Conservation (phyloP, 2,329 filamentous ascomycete species). For the Trichoderma gracile region DNA sequence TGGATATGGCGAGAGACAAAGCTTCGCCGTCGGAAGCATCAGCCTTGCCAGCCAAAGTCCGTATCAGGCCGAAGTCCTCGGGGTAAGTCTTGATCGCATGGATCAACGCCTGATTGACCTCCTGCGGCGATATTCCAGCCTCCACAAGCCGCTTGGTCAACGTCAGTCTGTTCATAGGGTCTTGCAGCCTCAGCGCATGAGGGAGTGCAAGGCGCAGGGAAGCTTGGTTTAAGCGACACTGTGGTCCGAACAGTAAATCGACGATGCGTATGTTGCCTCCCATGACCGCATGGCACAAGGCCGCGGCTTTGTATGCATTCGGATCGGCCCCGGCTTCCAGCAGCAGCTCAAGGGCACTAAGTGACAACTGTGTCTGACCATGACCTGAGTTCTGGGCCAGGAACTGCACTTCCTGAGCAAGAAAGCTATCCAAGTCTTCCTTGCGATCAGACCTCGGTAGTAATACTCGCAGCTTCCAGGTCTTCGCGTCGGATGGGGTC, state of each 20-base stretch:
- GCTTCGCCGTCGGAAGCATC: constrained; percentile 55
- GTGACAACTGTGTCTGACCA: constrained; percentile 38
- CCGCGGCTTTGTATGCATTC: constrained; percentile 54
- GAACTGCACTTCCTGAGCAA: constrained; percentile 54
- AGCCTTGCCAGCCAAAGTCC: constrained; percentile 47
- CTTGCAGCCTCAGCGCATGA: constrained; percentile 52
- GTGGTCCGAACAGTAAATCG: constrained; percentile 49
- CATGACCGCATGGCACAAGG: constrained; percentile 53
- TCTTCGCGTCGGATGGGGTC: constrained; percentile 49
- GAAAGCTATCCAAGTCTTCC: constrained; percentile 46
- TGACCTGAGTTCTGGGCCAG: constrained; percentile 40
- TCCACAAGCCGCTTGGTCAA: constrained; percentile 54
- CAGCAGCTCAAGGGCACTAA: constrained; percentile 49
- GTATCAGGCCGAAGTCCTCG: constrained; percentile 52
- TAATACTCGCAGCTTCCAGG: constrained; percentile 51
- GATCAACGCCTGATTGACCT: constrained; percentile 54
- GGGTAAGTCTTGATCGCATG: constrained; percentile 52
- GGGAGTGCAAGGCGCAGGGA: constrained; percentile 54
- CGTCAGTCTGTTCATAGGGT: constrained; percentile 52
- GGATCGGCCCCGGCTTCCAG: constrained; percentile 55
- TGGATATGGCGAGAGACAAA: constrained; percentile 48
- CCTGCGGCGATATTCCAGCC: constrained; percentile 49
- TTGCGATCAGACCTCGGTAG: constrained; percentile 47
- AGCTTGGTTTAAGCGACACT: constrained; percentile 41
- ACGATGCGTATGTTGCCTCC: constrained; percentile 48